These are phyloP conservation scores for Schizophyllum commune DNA, from an alignment of 1,284 basidiomycete species.

Conservation along the genomic window DNA sequence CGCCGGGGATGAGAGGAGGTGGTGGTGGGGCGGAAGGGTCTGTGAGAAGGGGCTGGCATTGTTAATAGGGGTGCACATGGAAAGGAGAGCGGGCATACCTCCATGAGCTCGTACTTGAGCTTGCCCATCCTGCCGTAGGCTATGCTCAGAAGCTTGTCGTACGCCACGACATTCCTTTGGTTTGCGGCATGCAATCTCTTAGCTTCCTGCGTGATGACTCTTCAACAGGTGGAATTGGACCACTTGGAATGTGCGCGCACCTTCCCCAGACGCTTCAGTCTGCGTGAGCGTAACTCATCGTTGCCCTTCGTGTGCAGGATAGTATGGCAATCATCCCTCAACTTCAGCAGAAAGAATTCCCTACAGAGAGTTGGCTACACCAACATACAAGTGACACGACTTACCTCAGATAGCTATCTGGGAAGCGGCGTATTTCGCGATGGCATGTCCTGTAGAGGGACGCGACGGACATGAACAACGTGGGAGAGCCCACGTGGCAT, in stretches of 20 bases:
- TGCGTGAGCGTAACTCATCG: conserved; percentile 26
- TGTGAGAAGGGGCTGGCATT: conserved; percentile 42
- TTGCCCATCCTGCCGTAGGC: conserved; percentile 76
- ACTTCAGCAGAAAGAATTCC: conserved; percentile 54
- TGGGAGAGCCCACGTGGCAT: background rate
- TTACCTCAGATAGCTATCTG: conserved; percentile 54
- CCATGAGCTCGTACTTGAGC: conserved; percentile 56
- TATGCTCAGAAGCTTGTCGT: conserved; percentile 55
- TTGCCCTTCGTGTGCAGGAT: conserved; percentile 23
- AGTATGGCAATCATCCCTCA: conserved; percentile 47
- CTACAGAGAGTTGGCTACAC: conserved; percentile 32
- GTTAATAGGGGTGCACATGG: conserved; percentile 1
- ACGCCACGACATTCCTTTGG: conserved; percentile 41
- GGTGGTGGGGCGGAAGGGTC: conserved; percentile 33
- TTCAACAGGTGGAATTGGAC: no score
- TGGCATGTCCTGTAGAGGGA: conserved; percentile 48
- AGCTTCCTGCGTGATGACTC: conserved; percentile 52
- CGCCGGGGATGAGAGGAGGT: conserved; percentile 40
- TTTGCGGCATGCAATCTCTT: conserved; percentile 50
- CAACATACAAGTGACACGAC: conserved; percentile 8
- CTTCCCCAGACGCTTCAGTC: conserved; percentile 42
- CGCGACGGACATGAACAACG: conserved; percentile 14
- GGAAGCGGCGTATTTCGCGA: conserved; percentile 44
- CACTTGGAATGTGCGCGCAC: no score
- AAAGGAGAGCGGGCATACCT: conserved; percentile 30